Base-by-base conservation (phyloP, 306 rosid genomes). In the Carpinus fangiana region DNA sequence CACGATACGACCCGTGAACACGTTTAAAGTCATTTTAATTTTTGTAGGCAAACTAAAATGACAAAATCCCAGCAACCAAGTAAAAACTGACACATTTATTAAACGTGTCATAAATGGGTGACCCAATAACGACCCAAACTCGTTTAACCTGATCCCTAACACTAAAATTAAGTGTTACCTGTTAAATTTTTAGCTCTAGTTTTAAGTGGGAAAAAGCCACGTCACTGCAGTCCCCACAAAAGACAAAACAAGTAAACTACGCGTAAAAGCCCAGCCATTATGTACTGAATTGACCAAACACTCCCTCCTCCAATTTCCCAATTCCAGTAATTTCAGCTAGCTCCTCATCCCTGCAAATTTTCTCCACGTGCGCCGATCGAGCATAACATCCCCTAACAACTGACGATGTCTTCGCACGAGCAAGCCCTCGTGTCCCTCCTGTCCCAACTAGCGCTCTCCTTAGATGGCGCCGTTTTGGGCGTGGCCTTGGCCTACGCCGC, bases 381-480 rank as follows among this genome's bases (percentile, higher is more conserved):
- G 62, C 62, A 74, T 64, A 16, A 53, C 28, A 41, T 56, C 21
- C 64, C 31, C 26, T 13, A 28, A 48, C 57, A 8, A 13, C 34
- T 10, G 8, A 17, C 78, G 48, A 92, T 94, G 98, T 86, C 97
- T n/a, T 84, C 93, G 26, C 90, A 83, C 61, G 98, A 95, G 1
- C 97, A 87, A 78, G 95, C 90, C 82, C 64, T 95, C 7, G 79
- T 73, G 1, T 88, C 99, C n/a, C 86, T 95, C 8, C 55, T 93
- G 48, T 85, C 96, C 11, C 93, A 86, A 23, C 76, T 95, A 11
- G 94, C 87, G 20, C 76, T 91, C 18, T 95, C 96, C 73, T 84
- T 84, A 53, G 96, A 95, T 81, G 98, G 98, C 47, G 99, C 99
- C 84, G 83, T 89, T 80, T 79, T 92, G 46, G 98, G 98, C 23